Percentiles rank a stretch among this genome's conserved stretches.
phyloP scores from a whole-genome alignment of 352 stramenopile genomes.

The Globisporangium yorkense region DNA sequence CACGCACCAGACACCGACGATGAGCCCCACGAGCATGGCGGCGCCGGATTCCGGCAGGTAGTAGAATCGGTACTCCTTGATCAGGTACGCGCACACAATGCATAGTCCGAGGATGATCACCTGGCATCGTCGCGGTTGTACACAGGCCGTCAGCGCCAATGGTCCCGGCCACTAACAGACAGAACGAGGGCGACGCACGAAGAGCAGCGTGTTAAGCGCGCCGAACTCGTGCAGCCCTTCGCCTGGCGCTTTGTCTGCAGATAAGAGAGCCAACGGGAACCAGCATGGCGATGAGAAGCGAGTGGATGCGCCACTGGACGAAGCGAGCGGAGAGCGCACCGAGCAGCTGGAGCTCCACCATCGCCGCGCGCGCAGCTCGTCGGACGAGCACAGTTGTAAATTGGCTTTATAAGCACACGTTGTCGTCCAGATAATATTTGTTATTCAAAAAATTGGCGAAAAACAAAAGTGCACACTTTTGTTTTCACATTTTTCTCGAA shows the following conservation, averaged over 20 bases:
- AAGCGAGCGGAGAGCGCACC: conserved; percentile 12
- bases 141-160: too few relatives aligned
- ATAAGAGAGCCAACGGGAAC: not conserved
- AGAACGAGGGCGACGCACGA: conserved; percentile 37
- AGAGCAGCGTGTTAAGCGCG: conserved; percentile 83
- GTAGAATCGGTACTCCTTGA: conserved; percentile 89
- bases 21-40: conserved; percentile 88
- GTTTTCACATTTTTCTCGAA: too few relatives aligned
- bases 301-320: too few relatives aligned
- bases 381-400: too few relatives aligned
- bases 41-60: conserved; percentile 88
- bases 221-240: conserved; percentile 81
- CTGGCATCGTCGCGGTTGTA: conserved; percentile 15
- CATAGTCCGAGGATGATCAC: conserved; percentile 86
- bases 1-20: conserved; percentile 72
- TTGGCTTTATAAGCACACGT: too few relatives aligned
- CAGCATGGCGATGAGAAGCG: not conserved
- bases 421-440: too few relatives aligned
- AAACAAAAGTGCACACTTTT: too few relatives aligned
- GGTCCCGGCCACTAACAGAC: too few relatives aligned
- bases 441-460: too few relatives aligned
- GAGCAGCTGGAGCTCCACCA: conserved; percentile 28
- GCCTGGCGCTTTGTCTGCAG: conserved; percentile 52
- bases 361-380: not conserved
- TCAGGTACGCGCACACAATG: conserved; percentile 89